Conservation (phyloP, 768 basidiomycete species). For the Podaxis carcinomalis region DNA sequence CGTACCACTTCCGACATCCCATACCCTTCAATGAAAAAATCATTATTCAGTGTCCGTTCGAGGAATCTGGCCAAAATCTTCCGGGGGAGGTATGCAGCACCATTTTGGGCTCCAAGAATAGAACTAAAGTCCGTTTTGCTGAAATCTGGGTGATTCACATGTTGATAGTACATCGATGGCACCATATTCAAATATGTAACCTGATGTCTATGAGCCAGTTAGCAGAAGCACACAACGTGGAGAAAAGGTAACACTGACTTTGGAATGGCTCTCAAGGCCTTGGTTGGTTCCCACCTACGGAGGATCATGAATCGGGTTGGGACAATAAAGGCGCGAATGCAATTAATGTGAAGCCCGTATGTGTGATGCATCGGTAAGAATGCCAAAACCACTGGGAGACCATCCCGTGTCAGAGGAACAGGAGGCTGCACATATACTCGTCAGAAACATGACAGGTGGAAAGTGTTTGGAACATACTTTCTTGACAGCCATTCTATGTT, state of each 20-base stretch:
- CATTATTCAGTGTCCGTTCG: slow-evolving; percentile 28
- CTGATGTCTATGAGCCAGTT: slow-evolving; percentile 38
- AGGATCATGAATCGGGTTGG: slow-evolving; percentile 50
- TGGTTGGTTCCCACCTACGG: slow-evolving; percentile 52
- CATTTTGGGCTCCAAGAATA: slow-evolving; percentile 38
- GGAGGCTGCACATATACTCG: slow-evolving; percentile 26
- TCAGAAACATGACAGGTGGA: background rate
- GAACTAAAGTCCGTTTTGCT: slow-evolving; percentile 49
- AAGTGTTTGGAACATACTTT: slow-evolving; percentile 25
- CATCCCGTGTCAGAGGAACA: slow-evolving; percentile 34
- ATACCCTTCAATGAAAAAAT: slow-evolving; percentile 43
- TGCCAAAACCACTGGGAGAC: slow-evolving; percentile 43
- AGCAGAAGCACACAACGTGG: too few species aligned
- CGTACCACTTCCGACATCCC: slow-evolving; percentile 64
- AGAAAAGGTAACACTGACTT: slow-evolving; percentile 35
- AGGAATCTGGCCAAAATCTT: slow-evolving; percentile 39
- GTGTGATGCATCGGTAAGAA: slow-evolving; percentile 67
- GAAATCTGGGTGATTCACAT: slow-evolving; percentile 51
- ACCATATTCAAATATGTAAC: slow-evolving; percentile 48
- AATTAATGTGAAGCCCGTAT: slow-evolving; percentile 50
- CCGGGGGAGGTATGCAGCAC: slow-evolving; percentile 67
- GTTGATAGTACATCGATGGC: slow-evolving; percentile 60
- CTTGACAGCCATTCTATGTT: slow-evolving; percentile 23
- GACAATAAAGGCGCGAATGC: slow-evolving; percentile 42
- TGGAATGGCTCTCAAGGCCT: slow-evolving; percentile 48